These are phyloP conservation scores for Myriosclerotinia curreyana DNA, from an alignment of 2,329 filamentous ascomycete genomes.

Conservation along the genomic window DNA sequence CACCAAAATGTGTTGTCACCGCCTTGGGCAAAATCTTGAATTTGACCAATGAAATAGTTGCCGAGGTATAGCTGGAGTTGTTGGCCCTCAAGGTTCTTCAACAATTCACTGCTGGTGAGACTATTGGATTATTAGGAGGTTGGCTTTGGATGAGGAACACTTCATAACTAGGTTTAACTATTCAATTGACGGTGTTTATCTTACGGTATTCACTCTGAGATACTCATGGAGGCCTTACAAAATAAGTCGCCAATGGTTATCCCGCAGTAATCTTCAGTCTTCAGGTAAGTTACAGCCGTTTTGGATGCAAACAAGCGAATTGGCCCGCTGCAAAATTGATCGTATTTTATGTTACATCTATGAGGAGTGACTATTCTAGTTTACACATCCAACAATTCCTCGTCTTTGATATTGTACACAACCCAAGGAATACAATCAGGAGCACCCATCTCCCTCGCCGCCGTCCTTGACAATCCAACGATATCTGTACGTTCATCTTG, in stretches of 20 bases:
- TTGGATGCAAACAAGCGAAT: background rate
- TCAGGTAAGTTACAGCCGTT: background rate
- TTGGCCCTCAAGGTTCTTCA: background rate
- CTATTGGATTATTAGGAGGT: background rate
- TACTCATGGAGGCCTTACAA: too few species aligned
- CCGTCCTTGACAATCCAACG: conserved; percentile 20
- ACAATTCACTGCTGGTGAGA: background rate
- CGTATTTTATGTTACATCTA: conserved; percentile 16
- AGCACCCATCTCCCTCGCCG: conserved; percentile 32
- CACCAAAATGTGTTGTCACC: background rate
- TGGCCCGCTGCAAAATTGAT: background rate
- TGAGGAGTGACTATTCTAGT: background rate
- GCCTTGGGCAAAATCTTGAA: background rate
- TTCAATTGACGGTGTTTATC: too few species aligned
- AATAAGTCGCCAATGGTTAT: too few species aligned
- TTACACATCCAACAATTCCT: conserved; percentile 4
- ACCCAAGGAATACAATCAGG: conserved; percentile 27
- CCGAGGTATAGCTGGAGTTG: conserved; percentile 1
- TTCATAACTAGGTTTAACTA: too few species aligned
- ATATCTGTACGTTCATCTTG: conserved; percentile 1
- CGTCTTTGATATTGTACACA: conserved; percentile 20
- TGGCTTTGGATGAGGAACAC: background rate
- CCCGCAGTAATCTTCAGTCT: background rate
- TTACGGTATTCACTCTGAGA: too few species aligned
- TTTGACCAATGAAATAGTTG: background rate